A percentile compares a stretch with the other conserved stretches of the same genome.
phyloP scores from a whole-genome alignment of 1,139 yeast genomes.

The Yamadazyma diddensiae region DNA sequence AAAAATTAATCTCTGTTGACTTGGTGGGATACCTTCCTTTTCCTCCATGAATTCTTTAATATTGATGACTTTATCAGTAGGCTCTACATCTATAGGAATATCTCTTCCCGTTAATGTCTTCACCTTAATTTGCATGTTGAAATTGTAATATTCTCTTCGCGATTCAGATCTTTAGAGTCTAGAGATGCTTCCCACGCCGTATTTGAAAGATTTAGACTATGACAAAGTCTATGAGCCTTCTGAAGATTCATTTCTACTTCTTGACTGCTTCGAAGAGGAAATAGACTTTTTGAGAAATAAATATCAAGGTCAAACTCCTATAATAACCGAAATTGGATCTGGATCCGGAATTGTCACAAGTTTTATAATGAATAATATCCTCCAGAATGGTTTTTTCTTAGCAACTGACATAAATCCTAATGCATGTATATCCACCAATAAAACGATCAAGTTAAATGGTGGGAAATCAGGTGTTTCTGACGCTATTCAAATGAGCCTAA shows the following conservation, averaged over 20 bases:
- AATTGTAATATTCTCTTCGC: neutral
- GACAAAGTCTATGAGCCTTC: slow-evolving; percentile 83
- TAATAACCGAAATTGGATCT: slow-evolving; percentile 83
- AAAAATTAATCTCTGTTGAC: slow-evolving; percentile 88
- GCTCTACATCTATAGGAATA: slow-evolving; percentile 79
- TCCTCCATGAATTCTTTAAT: slow-evolving; percentile 94
- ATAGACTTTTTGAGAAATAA: slow-evolving; percentile 24
- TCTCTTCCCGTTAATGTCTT: slow-evolving; percentile 82
- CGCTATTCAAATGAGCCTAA: slow-evolving; percentile 56
- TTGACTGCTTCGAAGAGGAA: slow-evolving; percentile 75
- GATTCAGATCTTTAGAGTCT: neutral
- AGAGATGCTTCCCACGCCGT: slow-evolving; percentile 44
- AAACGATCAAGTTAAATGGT: slow-evolving; percentile 49
- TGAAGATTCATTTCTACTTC: slow-evolving; percentile 80
- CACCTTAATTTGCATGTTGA: slow-evolving; percentile 60
- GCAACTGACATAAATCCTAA: slow-evolving; percentile 80
- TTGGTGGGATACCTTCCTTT: slow-evolving; percentile 96
- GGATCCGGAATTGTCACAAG: slow-evolving; percentile 89
- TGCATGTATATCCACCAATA: slow-evolving; percentile 57
- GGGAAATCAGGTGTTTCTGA: slow-evolving; percentile 35
- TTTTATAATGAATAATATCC: slow-evolving; percentile 56
- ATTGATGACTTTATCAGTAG: slow-evolving; percentile 69
- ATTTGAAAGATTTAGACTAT: slow-evolving; percentile 27
- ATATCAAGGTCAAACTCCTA: slow-evolving; percentile 36
- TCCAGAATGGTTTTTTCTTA: slow-evolving; percentile 50